Conservation (phyloP, 176 grass and related monocot genomes). For the Puya raimondii region DNA sequence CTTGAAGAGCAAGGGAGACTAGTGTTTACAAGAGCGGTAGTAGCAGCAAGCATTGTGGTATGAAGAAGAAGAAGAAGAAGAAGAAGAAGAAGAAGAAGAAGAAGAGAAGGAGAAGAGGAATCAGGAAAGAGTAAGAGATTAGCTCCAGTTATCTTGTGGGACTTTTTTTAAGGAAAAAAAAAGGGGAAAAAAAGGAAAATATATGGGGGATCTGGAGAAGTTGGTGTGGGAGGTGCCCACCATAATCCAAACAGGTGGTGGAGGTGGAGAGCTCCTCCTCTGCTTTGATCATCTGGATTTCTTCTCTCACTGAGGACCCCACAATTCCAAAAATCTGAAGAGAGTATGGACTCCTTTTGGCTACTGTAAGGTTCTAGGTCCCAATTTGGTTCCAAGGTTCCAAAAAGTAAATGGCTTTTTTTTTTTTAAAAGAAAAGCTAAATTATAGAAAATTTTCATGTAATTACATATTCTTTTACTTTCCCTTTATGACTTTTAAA, state of each 20-base stretch:
- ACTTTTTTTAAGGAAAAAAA: not conserved
- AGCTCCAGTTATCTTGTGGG: constrained; percentile 13
- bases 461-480: too few species aligned
- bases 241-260: constrained; percentile 60
- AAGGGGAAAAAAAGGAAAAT: constrained; percentile 15
- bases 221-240: constrained; percentile 40
- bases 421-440: too few species aligned
- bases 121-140: constrained; percentile 1
- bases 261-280: constrained; percentile 28
- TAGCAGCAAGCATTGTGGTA: constrained; percentile 62
- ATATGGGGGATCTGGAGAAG: not conserved
- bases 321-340: constrained; percentile 26
- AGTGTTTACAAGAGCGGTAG: constrained; percentile 34
- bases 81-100: constrained; percentile 4
- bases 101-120: constrained; percentile 11
- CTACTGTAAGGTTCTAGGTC: too few species aligned
- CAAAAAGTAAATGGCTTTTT: too few species aligned
- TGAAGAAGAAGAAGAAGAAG: constrained; percentile 4
- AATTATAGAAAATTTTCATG: too few species aligned
- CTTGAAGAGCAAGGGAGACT: constrained; percentile 56
- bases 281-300: constrained; percentile 39
- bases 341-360: not conserved
- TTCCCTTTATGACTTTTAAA: too few species aligned
- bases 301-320: constrained; percentile 28
- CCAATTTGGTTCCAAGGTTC: too few species aligned